phyloP scores from a whole-genome alignment of 495 filamentous ascomycete species.

The Trichoderma virens region DNA sequence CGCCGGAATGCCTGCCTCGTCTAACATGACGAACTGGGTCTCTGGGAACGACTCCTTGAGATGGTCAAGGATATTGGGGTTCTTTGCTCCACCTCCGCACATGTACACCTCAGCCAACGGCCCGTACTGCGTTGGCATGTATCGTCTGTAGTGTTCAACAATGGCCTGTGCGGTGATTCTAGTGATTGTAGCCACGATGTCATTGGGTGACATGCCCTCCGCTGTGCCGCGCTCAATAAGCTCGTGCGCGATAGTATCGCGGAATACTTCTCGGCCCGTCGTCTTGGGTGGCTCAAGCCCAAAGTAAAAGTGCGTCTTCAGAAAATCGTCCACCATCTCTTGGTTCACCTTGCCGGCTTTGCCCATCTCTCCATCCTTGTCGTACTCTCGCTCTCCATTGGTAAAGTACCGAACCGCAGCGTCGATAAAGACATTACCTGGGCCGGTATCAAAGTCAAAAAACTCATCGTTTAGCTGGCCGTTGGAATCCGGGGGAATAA shows the following conservation, averaged over 20 bases:
- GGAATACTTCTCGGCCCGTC: constrained; percentile 51
- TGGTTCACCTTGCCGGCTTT: constrained; percentile 45
- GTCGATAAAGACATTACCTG: constrained; percentile 41
- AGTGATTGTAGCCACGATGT: constrained; percentile 48
- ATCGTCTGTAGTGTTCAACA: constrained; percentile 47
- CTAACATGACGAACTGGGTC: constrained; percentile 44
- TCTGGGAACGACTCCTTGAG: constrained; percentile 42
- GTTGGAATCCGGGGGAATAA: constrained; percentile 46
- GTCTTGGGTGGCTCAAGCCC: constrained; percentile 45
- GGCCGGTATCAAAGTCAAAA: constrained; percentile 48
- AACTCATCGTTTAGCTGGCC: constrained; percentile 35
- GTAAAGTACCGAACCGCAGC: constrained; percentile 39
- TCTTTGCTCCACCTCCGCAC: constrained; percentile 50
- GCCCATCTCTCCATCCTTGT: constrained; percentile 45
- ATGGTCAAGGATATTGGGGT: constrained; percentile 47
- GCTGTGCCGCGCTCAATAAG: constrained; percentile 38
- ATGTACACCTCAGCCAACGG: constrained; percentile 51
- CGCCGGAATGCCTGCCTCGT: constrained; percentile 45
- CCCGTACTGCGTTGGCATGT: constrained; percentile 31
- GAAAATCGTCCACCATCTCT: constrained; percentile 45
- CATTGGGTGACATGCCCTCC: constrained; percentile 36
- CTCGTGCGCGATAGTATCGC: constrained; percentile 42
- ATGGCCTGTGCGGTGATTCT: constrained; percentile 51
- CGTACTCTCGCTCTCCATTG: constrained; percentile 35
- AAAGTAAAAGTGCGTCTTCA: constrained; percentile 40